Evolutionary conservation across 305 asterid species (phyloP), one percentile per base, ranked within the genome.

Genomic region (Ajuga reptans): DNA sequence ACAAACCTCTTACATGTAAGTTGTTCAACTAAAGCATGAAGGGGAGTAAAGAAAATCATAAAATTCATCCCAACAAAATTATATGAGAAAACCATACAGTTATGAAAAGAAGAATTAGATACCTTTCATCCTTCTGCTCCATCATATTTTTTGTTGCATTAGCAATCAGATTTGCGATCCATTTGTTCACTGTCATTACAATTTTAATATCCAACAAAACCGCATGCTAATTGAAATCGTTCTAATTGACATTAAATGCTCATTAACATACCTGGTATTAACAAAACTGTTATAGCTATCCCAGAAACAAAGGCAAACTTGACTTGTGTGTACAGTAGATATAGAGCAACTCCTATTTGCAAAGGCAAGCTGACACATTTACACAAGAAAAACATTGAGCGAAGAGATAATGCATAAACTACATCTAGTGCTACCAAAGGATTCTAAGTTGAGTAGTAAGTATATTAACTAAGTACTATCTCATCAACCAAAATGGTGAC

Each of bases 81-180:
- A 21, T 54, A 45, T 24, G 27, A 12, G 43, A 41, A 12, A 68
- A 70, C 18, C 27, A 18, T 37, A 51, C 27, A 71, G 52, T 55
- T 54, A 51, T 17, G 51, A 6, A 66, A 69, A 41, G 53, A 66
- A 58, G n/a, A 54, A 57, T 27, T 56, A 61, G 51, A 57, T 76
- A 91, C 99, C 99, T 83, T 78, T 93, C 97, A 79, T 93, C 97
- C 84, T 93, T 93, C 70, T 91, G 94, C 81, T 91, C 92, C 99
- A 93, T 93, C 97, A 93, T 89, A 55, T 56, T 84, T 76, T 79
- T 80, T 29, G 99, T 93, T 52, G 96, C 99, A 67, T 75, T 82
- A 64, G 96, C 96, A 59, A 93, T 93, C 82, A 87, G 72, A 78
- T 91, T 78, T 1, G 97, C 99, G 17, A 93, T 93, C 97, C 99